These are phyloP conservation scores for Teratosphaeria viscida DNA, from an alignment of 2,329 filamentous ascomycete species.

Conservation along the genomic window DNA sequence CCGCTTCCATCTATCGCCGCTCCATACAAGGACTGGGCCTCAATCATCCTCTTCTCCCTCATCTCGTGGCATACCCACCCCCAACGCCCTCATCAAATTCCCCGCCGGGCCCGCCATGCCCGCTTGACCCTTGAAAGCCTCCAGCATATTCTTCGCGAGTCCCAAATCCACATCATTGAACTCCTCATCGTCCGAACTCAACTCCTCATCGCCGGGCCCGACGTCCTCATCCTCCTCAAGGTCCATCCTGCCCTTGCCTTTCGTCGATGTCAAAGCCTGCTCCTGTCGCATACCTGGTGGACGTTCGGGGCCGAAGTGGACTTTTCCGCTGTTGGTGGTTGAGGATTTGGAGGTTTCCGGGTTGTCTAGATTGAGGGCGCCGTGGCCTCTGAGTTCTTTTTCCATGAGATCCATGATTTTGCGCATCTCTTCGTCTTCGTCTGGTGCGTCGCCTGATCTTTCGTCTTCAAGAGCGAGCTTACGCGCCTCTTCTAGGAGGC, in stretches of 20 bases:
- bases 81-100: constrained; percentile 81
- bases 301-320: constrained; percentile 19
- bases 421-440: constrained; percentile 52
- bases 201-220: constrained; percentile 24
- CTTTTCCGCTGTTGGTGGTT: constrained; percentile 5
- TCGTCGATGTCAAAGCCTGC: constrained; percentile 4
- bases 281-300: constrained; percentile 15
- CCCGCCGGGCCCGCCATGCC: constrained; percentile 78
- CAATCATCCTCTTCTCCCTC: constrained; percentile 37
- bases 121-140: constrained; percentile 84
- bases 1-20: too few relatives aligned
- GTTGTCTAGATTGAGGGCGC: constrained; percentile 42
- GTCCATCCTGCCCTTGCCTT: constrained; percentile 10
- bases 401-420: constrained; percentile 61
- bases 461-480: constrained; percentile 30
- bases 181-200: constrained; percentile 34
- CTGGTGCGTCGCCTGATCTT: constrained; percentile 32
- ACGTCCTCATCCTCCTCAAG: constrained; percentile 29
- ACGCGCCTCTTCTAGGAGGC: constrained; percentile 25
- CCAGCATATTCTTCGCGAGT: constrained; percentile 78
- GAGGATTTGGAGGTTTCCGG: constrained; percentile 6
- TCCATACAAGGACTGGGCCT: too few relatives aligned
- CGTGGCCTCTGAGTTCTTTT: constrained; percentile 57
- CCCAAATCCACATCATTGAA: constrained; percentile 75
- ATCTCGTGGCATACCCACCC: constrained; percentile 68